A percentile compares a stretch with the other conserved stretches of the same genome.
Conservation (phyloP, 345 rosid genomes). For the Eucalyptus fibrosa region DNA sequence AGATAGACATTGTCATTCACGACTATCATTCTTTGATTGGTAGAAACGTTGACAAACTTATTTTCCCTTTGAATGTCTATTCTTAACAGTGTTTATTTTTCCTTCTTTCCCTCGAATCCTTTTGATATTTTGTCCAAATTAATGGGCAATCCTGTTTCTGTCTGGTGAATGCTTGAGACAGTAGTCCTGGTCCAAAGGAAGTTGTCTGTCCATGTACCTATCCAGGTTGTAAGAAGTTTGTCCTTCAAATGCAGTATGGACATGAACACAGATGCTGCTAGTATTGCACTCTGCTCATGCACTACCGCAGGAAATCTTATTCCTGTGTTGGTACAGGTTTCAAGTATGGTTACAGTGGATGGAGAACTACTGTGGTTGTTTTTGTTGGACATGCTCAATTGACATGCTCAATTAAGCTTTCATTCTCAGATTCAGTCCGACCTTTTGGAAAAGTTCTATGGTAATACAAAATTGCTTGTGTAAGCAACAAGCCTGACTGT, state of each 20-base stretch:
- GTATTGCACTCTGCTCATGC: not conserved
- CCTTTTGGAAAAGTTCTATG: not conserved
- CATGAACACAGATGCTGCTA: not conserved
- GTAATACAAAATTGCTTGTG: not conserved
- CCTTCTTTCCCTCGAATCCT: not conserved
- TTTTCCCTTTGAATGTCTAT: not conserved
- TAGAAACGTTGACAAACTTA: not conserved
- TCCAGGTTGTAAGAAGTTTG: not conserved
- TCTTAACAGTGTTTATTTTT: not conserved
- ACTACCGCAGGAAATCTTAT: not conserved
- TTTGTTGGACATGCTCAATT: not conserved
- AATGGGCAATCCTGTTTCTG: not conserved
- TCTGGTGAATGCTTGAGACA: not conserved
- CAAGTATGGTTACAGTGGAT: not conserved
- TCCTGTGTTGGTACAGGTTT: not conserved
- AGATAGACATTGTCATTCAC: not conserved
- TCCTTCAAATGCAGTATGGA: not conserved
- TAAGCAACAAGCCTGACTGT: not conserved
- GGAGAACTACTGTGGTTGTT: not conserved
- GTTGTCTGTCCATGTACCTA: not conserved
- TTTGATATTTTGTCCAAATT: not conserved
- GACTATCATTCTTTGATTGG: not conserved
- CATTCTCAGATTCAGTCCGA: not conserved
- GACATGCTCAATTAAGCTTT: not conserved
- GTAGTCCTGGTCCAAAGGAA: not conserved